Conservation (phyloP, 2,329 filamentous ascomycete genomes). For the Akanthomyces uredinophilus region DNA sequence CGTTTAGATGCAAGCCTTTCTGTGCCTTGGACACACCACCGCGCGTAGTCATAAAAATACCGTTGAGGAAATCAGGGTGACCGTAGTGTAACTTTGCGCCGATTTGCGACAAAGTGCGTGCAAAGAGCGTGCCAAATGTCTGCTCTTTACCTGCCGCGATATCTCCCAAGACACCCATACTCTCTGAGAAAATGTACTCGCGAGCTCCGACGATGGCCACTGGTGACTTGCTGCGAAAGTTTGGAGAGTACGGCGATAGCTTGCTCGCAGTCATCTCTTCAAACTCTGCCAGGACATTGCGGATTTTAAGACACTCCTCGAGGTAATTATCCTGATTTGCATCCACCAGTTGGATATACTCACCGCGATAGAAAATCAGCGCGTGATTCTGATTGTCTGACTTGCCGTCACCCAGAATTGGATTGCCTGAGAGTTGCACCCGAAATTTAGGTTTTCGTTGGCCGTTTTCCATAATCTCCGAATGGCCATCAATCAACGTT, state of each 20-base stretch:
- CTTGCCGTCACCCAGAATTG: slow-evolving; percentile 96
- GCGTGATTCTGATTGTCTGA: slow-evolving; percentile 99
- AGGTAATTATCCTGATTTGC: slow-evolving; percentile 99
- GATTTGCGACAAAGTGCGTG: slow-evolving; percentile 91
- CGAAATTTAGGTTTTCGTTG: slow-evolving; percentile 97
- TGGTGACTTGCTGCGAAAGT: slow-evolving; percentile 71
- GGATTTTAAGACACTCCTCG: slow-evolving; percentile 97
- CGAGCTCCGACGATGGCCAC: slow-evolving; percentile 97
- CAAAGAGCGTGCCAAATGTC: slow-evolving; percentile 97
- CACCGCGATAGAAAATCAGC: slow-evolving; percentile 97
- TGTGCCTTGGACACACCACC: slow-evolving; percentile 98
- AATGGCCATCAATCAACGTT: slow-evolving; percentile 92
- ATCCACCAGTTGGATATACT: slow-evolving; percentile 99
- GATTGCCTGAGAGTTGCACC: slow-evolving; percentile 94
- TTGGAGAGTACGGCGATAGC: slow-evolving; percentile 90
- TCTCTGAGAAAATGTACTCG: slow-evolving; percentile 99
- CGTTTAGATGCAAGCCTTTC: slow-evolving; percentile 96
- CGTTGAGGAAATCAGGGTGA: slow-evolving; percentile 98
- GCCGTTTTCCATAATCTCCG: slow-evolving; percentile 94
- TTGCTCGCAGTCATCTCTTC: slow-evolving; percentile 98
- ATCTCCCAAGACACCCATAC: slow-evolving; percentile 97
- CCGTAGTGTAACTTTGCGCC: slow-evolving; percentile 98
- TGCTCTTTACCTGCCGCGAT: slow-evolving; percentile 99
- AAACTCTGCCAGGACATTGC: slow-evolving; percentile 93
- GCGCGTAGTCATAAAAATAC: slow-evolving; percentile 97